Base-by-base conservation (phyloP, 768 basidiomycete species). In the Leccinum ochraceum region DNA sequence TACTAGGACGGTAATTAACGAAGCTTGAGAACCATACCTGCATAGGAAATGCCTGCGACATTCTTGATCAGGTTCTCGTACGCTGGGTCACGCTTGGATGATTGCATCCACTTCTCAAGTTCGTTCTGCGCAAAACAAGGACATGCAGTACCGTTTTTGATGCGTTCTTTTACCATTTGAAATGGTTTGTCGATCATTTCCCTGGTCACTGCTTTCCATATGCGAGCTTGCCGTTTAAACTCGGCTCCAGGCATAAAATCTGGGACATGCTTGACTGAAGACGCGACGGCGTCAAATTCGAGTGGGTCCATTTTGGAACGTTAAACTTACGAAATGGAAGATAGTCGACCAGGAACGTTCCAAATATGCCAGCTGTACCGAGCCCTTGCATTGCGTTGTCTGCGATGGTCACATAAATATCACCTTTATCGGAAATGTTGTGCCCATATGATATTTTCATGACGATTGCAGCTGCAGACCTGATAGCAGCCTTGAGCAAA, bases 41-140 rank as follows among this genome's bases (percentile, higher is more conserved):
- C 80, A 61, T 83, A 84, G 4, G 81, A 69, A 3, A 79, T 81
- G 1, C 78, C 81, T 22, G 83, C 80, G 42, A 79, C 78, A 75
- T 82, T 83, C 61, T 79, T 81, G 17, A 83, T 74, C 30, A 81
- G 73, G 6, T 79, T 78, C 60, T 83, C 82, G 14, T 78, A 70
- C 32, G 76, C 76, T 16, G 74, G 57, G 34, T 67, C 67, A 26
- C 42, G 63, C 54, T 56, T 48, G 30, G 59, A 57, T 30, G 63
- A 62, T 37, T 63, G 58, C 61, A 58, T 63, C 68, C 49, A 83
- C 69, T 39, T 76, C 69, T 60, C 74, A 63, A 58, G 78, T 42
- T 79, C 78, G 14, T 71, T 66, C n/a, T 73, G 80, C 8, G 79
- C 80, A 58, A 83, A 82, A 20, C 79, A 83, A n/a, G 78, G 62